Evolutionary conservation across 805 yeast genomes (phyloP).

Genomic region (Metschnikowia shivogae): DNA sequence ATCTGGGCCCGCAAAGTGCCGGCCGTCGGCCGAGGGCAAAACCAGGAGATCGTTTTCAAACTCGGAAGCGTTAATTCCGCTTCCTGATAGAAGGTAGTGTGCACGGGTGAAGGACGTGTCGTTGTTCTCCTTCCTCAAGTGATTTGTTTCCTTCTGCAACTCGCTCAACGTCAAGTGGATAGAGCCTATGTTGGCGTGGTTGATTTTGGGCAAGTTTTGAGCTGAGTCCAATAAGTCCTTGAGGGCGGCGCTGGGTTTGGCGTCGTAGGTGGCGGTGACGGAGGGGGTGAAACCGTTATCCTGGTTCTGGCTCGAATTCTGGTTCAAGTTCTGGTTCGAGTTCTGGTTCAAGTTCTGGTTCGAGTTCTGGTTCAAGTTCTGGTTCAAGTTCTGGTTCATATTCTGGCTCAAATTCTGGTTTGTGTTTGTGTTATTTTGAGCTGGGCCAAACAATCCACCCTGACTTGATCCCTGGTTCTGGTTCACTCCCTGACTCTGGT

Average conservation of each 20-base stretch:
- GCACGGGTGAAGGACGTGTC: slow-evolving; percentile 55
- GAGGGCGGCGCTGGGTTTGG: slow-evolving; percentile 27
- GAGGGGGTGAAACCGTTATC: not conserved
- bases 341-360: not conserved
- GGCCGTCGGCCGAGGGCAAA: slow-evolving; percentile 16
- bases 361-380: not conserved
- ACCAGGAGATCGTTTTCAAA: slow-evolving; percentile 56
- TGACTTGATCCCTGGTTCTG: no score
- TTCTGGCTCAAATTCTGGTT: not conserved
- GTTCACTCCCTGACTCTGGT: no score
- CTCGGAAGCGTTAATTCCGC: slow-evolving; percentile 84
- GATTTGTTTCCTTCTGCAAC: slow-evolving; percentile 62
- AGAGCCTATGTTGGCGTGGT: slow-evolving; percentile 65
- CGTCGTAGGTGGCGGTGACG: not conserved
- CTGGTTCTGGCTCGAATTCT: no score
- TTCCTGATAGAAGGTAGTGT: slow-evolving; percentile 84
- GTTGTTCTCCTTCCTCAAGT: slow-evolving; percentile 42
- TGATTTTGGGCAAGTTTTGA: slow-evolving; percentile 60
- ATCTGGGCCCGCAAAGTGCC: not conserved
- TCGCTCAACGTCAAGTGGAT: slow-evolving; percentile 78
- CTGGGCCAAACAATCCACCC: no score
- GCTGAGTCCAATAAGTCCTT: slow-evolving; percentile 77
- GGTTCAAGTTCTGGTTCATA: no score
- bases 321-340: not conserved
- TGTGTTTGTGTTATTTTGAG: no score